Evolutionary conservation across 1,139 yeast species (phyloP), one percentile per base, ranked within the genome.

Genomic region (Scheffersomyces illinoinensis): DNA sequence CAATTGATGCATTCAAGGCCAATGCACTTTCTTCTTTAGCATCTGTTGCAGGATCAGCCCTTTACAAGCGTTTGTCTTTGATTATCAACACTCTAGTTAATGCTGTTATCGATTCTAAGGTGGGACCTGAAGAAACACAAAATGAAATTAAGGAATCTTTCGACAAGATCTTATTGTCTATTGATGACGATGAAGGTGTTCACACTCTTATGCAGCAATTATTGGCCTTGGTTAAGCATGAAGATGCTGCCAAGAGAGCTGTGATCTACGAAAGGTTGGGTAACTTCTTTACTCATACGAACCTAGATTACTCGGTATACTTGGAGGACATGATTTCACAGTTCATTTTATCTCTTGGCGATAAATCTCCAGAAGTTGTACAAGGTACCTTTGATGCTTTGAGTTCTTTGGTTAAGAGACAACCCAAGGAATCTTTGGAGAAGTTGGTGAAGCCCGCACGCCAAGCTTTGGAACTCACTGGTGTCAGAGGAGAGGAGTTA

Each of bases 1-100:
- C 98, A 10, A 87, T 95, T 62, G 93, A 92, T 66, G 81, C 86
- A 0, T 88, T 89, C 78, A 93, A 93, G 75, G 97, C 97, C 21
- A 82, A 84, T 58, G 97, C 98, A 4, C 81, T 95, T 62, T 93
- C 97, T 26, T 88, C 97, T 0, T 83, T 96, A 71, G 97, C 97
- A 0, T 87, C 90, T 56, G 97, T 91, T 54, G 98, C 98, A 24
- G 98, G 98, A 48, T 75, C 86, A 56, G 93, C 97, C 1, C 78
- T 93, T 64, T 88, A 88, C 78, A 87, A 83, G 69, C 85, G 95
- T 64, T 79, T 93, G 64, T 81, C 91, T 0, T 76, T 86, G 24
- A 90, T 93, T 62, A 84, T 93, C 63, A 88, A 88, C 67, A 81
- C 96, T 0, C 78, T 93, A 63, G 86, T 92, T 33, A 85, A 84